These are phyloP conservation scores for Globomyces pollinis-pini DNA, from an alignment of 192 early-diverging fungal genomes.

Conservation along the genomic window DNA sequence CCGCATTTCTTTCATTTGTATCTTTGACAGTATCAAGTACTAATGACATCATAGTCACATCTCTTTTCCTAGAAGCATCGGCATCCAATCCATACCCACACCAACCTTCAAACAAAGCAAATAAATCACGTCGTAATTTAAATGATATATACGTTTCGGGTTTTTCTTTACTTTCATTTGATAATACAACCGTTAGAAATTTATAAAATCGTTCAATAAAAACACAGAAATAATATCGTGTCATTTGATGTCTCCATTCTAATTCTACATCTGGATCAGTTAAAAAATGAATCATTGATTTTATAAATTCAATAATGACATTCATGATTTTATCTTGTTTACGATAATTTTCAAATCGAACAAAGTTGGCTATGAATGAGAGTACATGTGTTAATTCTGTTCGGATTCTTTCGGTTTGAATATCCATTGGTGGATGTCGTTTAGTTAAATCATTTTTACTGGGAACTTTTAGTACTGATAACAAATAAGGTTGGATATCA, in stretches of 20 bases:
- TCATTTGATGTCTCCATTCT: constrained; percentile 83
- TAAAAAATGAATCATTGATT: constrained; percentile 45
- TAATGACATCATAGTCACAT: constrained; percentile 57
- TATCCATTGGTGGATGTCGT: constrained; percentile 24
- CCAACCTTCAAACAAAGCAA: constrained; percentile 87
- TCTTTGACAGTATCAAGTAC: constrained; percentile 70
- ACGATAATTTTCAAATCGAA: constrained; percentile 46
- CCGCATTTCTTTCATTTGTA: constrained; percentile 49
- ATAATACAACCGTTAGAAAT: constrained; percentile 30
- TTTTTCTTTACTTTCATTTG: not conserved
- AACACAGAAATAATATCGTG: constrained; percentile 83
- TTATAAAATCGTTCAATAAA: constrained; percentile 82
- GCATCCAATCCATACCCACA: constrained; percentile 71
- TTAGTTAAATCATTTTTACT: constrained; percentile 11
- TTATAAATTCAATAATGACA: constrained; percentile 59
- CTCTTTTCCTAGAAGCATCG: constrained; percentile 45
- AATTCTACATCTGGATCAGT: constrained; percentile 62
- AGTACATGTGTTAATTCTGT: constrained; percentile 66
- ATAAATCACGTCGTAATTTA: constrained; percentile 67
- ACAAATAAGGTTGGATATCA: constrained; percentile 55
- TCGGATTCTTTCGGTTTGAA: constrained; percentile 58
- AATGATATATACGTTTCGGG: constrained; percentile 27
- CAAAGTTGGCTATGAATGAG: constrained; percentile 58
- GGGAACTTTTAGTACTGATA: constrained; percentile 45
- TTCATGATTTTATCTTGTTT: constrained; percentile 55